Base-by-base conservation (phyloP, 176 grass and related monocot species). In the Secale cereale region DNA sequence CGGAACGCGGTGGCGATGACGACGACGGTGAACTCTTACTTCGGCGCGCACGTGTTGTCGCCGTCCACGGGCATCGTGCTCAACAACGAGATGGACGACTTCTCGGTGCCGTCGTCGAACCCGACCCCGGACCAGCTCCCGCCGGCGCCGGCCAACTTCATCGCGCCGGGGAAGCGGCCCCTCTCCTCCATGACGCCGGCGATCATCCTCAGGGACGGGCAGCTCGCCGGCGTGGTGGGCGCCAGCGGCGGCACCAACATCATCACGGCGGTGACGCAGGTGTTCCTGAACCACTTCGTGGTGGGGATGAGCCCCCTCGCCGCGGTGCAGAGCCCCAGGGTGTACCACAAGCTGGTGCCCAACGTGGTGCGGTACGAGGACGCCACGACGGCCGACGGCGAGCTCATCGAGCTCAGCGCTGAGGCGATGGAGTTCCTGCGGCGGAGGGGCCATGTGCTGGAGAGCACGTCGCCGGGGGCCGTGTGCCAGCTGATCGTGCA, bases 51-150 rank as follows among this genome's bases (percentile, higher is more conserved):
- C 26, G 78, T 98, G 70, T 20, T 98, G 14, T 98, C 93, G 50
- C 93, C 89, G 46, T 94, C 93, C 46, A 98, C 96, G 30, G 96
- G 96, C 82, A 89, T 95, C 74, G 89, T 98, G 74, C 26, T 95
- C 31, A 98, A 98, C 79, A 87, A 98, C 74, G 93, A 98, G 90
- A 98, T 98, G 96, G 96, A 92, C 78, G 96, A 98, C 65, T 98
- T 98, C 86, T 98, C 93, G 11, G 80, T 73, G 33, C 96, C 96
- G 15, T 61, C n/a, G 67, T 54, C 10, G 76, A 93, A 64, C 27
- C 27, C 23, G n/a, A 48, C 86, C 8, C 89, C 85, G 3, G 96
- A 93, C 50, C 8, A 83, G 1, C 89, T 98, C 36, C 96, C 96
- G 33, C 96, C 96, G 0, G 93, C 96, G 23, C 96, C 96, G 26